Evolutionary conservation across 139 green algal species (phyloP), one percentile per base, ranked within the genome.

Genomic region (Desmodesmus armatus): DNA sequence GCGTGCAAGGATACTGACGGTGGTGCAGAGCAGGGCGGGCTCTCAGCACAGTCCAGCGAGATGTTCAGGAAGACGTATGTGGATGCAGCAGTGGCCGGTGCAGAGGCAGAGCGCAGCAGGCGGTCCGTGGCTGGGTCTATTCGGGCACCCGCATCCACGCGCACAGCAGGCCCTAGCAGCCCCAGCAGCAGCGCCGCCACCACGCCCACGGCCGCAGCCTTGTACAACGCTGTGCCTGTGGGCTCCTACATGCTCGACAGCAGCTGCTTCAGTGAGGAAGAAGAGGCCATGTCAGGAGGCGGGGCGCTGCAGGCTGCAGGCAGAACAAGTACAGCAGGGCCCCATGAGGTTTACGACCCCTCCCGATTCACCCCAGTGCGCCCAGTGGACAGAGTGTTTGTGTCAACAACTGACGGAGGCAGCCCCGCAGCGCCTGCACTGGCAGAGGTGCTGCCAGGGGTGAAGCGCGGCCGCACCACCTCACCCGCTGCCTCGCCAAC

Each of bases 151-250:
- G n/a, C n/a, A n/a, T n/a, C n/a, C n/a, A n/a, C n/a, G n/a, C n/a
- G n/a, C n/a, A n/a, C n/a, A n/a, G n/a, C n/a, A n/a, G n/a, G n/a
- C n/a, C n/a, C 27, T 21, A 29, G 60, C 35, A 44, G 66, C 66
- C 27, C 5, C 29, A n/a, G 5, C 4, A 58, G 74, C 23, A 82
- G 74, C 51, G 27, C 51, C 0, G 13, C 37, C 4, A 70, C 74
- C 19, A 82, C 74, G 13, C 74, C 74, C 23, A 82, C 74, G 41
- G 74, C 74, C 40, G 74, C 74, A 43, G 74, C 74, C 21, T 17
- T 82, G 21, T 82, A 62, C 51, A 82, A 82, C 35, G 74, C 74
- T 5, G 70, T 33, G 33, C 35, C 66, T 29, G 66, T 35, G 4
- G 21, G 35, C 5, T 49, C 27, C 66, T 49, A n/a, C n/a, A n/a